phyloP scores from a whole-genome alignment of 192 early-diverging fungal genomes.

The Helicostylum pulchrum region DNA sequence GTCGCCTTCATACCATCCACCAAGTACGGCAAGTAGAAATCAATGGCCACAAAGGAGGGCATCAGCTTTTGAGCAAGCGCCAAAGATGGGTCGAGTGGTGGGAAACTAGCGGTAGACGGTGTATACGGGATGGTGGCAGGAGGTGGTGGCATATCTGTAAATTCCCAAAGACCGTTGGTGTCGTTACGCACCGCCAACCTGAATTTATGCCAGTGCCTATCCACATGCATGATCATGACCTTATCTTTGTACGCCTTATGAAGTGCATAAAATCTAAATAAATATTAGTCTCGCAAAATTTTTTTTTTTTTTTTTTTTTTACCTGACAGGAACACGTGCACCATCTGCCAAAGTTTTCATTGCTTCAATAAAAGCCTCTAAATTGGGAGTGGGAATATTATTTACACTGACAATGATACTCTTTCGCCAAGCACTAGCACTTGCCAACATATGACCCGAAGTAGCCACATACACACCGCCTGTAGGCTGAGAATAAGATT shows the following conservation, averaged over 20 bases:
- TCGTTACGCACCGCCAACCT: conserved; percentile 74
- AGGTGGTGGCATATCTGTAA: conserved; percentile 62
- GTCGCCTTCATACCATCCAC: conserved; percentile 74
- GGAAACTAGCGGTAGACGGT: conserved; percentile 71
- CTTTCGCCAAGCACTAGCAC: conserved; percentile 65
- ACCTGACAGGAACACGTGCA: conserved; percentile 52
- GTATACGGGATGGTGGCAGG: conserved; percentile 42
- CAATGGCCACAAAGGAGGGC: conserved; percentile 78
- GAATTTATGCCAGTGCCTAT: conserved; percentile 86
- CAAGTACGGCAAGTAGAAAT: conserved; percentile 77
- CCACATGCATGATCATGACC: conserved; percentile 80
- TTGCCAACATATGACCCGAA: conserved; percentile 65
- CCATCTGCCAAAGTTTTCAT: conserved; percentile 63
- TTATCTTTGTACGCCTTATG: conserved; percentile 77
- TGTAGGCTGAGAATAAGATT: conserved; percentile 64
- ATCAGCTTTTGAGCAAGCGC: conserved; percentile 71
- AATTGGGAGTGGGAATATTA: conserved; percentile 59
- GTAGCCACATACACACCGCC: conserved; percentile 79
- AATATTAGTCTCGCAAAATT: background rate
- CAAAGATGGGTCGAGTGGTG: conserved; percentile 66
- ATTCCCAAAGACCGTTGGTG: conserved; percentile 81
- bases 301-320: background rate
- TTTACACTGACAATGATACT: conserved; percentile 66
- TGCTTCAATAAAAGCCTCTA: conserved; percentile 64
- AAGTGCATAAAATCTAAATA: conserved; percentile 63